These are phyloP conservation scores for Apiospora phragmitis DNA, from an alignment of 2,329 filamentous ascomycete genomes.

Conservation along the genomic window DNA sequence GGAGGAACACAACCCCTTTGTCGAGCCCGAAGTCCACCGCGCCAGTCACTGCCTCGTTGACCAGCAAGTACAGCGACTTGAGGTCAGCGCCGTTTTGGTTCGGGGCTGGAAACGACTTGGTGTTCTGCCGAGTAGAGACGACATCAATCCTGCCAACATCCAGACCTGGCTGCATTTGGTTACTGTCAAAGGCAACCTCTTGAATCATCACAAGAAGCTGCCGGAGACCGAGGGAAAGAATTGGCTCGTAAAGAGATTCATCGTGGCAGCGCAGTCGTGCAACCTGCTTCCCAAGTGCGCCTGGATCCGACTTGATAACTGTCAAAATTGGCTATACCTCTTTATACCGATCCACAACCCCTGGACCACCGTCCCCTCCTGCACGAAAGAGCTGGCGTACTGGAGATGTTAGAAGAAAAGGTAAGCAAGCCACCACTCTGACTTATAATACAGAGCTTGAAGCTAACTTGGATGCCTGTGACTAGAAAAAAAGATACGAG, in stretches of 20 bases:
- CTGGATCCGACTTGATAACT: not conserved
- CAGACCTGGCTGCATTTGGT: not conserved
- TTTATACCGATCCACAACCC: not conserved
- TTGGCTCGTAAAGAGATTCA: not conserved
- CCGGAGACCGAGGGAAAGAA: not conserved
- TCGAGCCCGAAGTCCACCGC: no score
- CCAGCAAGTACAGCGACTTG: not conserved
- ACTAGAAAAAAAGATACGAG: no score
- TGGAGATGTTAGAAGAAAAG: no score
- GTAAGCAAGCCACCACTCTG: no score
- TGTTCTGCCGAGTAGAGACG: not conserved
- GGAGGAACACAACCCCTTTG: no score
- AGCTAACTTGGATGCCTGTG: no score
- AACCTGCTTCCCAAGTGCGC: not conserved
- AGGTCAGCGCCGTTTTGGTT: not conserved
- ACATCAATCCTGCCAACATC: not conserved
- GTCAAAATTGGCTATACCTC: not conserved
- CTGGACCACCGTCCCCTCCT: not conserved
- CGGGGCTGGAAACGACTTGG: not conserved
- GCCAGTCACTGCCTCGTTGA: not conserved
- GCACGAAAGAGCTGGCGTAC: not conserved
- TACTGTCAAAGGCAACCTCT: not conserved
- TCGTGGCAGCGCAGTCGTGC: not conserved
- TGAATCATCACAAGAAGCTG: accelerated
- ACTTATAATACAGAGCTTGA: no score